Evolutionary conservation across 176 grass and related monocot species (phyloP), one percentile per base, ranked within the genome.

Genomic region (Tuctoria greenei): DNA sequence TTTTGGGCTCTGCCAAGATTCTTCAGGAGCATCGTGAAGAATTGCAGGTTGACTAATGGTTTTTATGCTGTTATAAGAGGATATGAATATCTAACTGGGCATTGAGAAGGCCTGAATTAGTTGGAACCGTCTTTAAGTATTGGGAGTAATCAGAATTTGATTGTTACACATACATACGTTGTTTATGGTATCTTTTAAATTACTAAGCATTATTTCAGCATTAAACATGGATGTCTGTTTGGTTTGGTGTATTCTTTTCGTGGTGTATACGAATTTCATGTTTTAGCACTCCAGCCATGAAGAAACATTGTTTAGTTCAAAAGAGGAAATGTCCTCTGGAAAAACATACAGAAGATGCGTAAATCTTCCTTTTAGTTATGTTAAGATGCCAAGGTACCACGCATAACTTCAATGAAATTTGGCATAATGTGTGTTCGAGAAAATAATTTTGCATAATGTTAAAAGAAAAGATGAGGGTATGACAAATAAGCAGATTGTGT

Each of bases 1-100:
- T 93, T 3, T 88, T 97, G 74, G 94, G 94, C 69, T 92, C 93
- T 81, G 93, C 90, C n/a, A 97, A 83, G 81, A 87, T 97, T 86
- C 90, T 97, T 90, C 90, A 93, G 70, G 93, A 97, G 76, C 88
- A 82, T 73, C 72, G 56, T 58, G 82, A 90, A 54, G 83, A 97
- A 74, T 38, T 97, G 69, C 71, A 93, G 93, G 93, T 97, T 81
- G 57, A 55, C 55, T 65, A 44, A 64, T 31, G n/a, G 10, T 77
- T 24, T 58, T 18, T 51, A 1, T 37, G 9, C 16, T 17, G 37
- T 81, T 83, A 37, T 73, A n/a, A 34, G 50, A 21, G 24, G 39
- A 44, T 44, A 8, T 1, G 7, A 50, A 43, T 78, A 73, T 66
- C 40, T 71, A 31, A 68, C 8, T 47, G 18, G 43, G 56, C 38